Evolutionary conservation across 1,139 yeast species (phyloP).

Genomic region (Geotrichum aggregatum): DNA sequence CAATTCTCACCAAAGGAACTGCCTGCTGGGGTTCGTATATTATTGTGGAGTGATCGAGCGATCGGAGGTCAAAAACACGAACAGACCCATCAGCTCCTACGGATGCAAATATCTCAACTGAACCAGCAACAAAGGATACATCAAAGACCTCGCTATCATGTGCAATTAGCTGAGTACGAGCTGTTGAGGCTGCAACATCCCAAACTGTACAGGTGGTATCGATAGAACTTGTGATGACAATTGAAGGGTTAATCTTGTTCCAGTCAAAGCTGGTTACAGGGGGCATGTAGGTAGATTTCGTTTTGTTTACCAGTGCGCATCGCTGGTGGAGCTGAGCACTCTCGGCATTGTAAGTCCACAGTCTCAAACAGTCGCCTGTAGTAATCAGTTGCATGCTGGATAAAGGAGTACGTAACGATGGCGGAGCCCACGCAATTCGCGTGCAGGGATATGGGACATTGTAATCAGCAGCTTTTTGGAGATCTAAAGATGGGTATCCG

Average conservation of each 20-base stretch:
- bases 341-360: conserved; percentile 52
- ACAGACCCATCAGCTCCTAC: conserved; percentile 96
- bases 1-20: conserved; percentile 66
- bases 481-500: conserved; percentile 23
- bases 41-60: conserved; percentile 90
- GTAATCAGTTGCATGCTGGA: conserved; percentile 51
- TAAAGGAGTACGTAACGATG: conserved; percentile 21
- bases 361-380: conserved; percentile 64
- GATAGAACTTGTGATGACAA: conserved; percentile 78
- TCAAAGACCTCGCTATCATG: conserved; percentile 95
- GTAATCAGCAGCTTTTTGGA: conserved; percentile 47
- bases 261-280: conserved; percentile 85
- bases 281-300: conserved; percentile 45
- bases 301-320: conserved; percentile 43
- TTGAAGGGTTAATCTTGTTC: conserved; percentile 67
- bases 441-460: conserved; percentile 64
- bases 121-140: conserved; percentile 73
- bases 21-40: conserved; percentile 68
- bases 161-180: conserved; percentile 90
- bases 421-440: conserved; percentile 69
- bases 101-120: conserved; percentile 78
- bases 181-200: conserved; percentile 75
- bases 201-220: conserved; percentile 97
- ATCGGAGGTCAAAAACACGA: conserved; percentile 82
- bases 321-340: conserved; percentile 42